Conservation (phyloP, 2,329 filamentous ascomycete genomes). For the Pestalotiopsis sp. region DNA sequence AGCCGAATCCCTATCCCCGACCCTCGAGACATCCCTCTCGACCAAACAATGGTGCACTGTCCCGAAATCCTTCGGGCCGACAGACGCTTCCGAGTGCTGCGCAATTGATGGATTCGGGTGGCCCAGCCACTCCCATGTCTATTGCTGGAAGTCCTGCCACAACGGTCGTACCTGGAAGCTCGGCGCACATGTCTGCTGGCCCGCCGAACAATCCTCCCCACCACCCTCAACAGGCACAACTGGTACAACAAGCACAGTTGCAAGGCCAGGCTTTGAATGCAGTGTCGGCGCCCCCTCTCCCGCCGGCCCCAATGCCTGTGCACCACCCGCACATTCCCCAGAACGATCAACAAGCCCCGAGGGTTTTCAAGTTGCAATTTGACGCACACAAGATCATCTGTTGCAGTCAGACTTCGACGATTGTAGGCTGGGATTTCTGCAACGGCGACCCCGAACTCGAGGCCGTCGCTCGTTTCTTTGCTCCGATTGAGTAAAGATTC, state of each 20-base stretch:
- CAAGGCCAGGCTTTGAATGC: constrained; percentile 31
- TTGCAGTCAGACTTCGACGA: constrained; percentile 87
- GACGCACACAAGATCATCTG: constrained; percentile 92
- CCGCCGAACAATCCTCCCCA: neutral
- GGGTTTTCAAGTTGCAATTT: constrained; percentile 97
- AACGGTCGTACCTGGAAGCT: constrained; percentile 9
- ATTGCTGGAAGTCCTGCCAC: constrained; percentile 12
- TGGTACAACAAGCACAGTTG: constrained; percentile 20
- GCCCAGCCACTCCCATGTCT: neutral
- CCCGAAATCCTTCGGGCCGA: neutral
- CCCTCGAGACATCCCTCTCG: constrained; percentile 3
- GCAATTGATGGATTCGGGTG: neutral
- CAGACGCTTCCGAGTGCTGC: constrained; percentile 9
- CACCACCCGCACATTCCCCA: constrained; percentile 48
- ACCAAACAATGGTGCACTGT: neutral
- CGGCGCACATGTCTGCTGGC: constrained; percentile 3
- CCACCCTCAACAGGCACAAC: neutral
- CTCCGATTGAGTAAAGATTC: constrained; percentile 50
- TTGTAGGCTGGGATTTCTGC: constrained; percentile 98
- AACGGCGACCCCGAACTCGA: constrained; percentile 80
- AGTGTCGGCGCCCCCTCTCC: constrained; percentile 8
- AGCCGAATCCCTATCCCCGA: neutral
- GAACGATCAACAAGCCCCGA: constrained; percentile 49
- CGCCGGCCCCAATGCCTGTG: constrained; percentile 15
- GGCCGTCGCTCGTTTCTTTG: constrained; percentile 78